Evolutionary conservation across 2,329 filamentous ascomycete genomes (phyloP).

Genomic region (Blumeria hordei): DNA sequence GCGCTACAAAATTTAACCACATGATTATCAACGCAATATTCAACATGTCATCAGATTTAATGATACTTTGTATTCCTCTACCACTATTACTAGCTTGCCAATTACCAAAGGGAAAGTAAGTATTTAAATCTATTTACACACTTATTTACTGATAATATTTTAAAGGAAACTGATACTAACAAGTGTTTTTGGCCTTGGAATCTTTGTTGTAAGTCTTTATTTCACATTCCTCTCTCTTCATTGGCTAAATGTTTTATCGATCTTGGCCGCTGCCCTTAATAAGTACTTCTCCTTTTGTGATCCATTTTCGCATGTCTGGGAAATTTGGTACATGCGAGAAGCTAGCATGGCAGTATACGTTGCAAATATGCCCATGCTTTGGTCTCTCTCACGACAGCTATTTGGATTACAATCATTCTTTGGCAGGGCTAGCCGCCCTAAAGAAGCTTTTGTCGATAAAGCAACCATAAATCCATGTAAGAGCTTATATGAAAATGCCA

Average conservation of each 20-base stretch:
- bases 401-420: slow-evolving; percentile 14
- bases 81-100: no score
- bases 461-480: no score
- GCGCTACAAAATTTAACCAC: no score
- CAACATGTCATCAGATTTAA: no score
- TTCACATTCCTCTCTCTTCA: slow-evolving; percentile 14
- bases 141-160: no score
- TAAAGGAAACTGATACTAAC: no score
- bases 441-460: no score
- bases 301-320: slow-evolving; percentile 15
- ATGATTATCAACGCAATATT: no score
- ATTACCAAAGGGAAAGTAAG: no score
- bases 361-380: slow-evolving; percentile 27
- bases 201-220: slow-evolving; percentile 20
- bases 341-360: slow-evolving; percentile 27
- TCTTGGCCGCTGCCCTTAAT: slow-evolving; percentile 25
- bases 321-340: slow-evolving; percentile 28
- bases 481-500: no score
- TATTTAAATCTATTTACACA: no score
- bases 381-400: slow-evolving; percentile 23
- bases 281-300: slow-evolving; percentile 21
- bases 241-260: slow-evolving; percentile 12
- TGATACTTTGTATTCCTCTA: no score
- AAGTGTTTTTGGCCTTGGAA: not conserved
- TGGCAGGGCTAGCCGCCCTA: not conserved